A percentile compares a stretch with the other conserved stretches of the same genome.
These are phyloP conservation scores for Beauveria sp. DNA, from an alignment of 2,329 filamentous ascomycete species.

Conservation along the genomic window DNA sequence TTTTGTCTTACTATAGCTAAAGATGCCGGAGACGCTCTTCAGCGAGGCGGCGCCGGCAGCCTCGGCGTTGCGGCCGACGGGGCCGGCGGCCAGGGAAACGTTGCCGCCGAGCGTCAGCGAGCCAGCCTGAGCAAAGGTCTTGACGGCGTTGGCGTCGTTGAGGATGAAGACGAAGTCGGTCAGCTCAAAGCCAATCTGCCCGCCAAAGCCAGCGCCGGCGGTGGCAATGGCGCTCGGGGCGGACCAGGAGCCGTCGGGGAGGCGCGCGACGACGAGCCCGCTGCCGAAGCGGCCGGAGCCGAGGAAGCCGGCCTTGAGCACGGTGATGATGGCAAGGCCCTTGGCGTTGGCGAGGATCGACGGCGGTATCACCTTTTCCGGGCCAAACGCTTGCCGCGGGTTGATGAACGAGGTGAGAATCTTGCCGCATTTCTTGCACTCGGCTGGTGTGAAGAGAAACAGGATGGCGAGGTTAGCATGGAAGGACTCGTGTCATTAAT, in stretches of 20 bases:
- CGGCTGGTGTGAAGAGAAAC: conserved; percentile 49
- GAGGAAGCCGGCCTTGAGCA: conserved; percentile 81
- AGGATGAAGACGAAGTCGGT: conserved; percentile 98
- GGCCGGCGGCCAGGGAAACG: conserved; percentile 89
- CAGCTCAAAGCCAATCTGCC: conserved; percentile 80
- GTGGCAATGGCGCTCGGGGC: conserved; percentile 76
- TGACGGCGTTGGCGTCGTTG: conserved; percentile 83
- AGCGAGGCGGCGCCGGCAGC: conserved; percentile 89
- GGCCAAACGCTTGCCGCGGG: conserved; percentile 84
- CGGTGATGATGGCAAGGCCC: conserved; percentile 78
- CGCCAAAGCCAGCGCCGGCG: conserved; percentile 73
- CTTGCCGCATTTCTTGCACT: conserved; percentile 95
- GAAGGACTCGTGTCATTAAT: background rate
- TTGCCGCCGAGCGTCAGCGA: conserved; percentile 92
- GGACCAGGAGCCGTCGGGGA: conserved; percentile 72
- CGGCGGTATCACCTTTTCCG: conserved; percentile 95
- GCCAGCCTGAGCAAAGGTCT: conserved; percentile 87
- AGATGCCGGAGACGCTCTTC: conserved; percentile 82
- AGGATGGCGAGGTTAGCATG: conserved; percentile 13
- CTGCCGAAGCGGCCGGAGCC: conserved; percentile 76
- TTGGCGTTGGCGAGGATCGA: conserved; percentile 85
- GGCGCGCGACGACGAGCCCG: conserved; percentile 72
- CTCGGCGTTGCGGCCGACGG: conserved; percentile 89
- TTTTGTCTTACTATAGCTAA: conserved; percentile 97
- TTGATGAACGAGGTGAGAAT: conserved; percentile 94